These are phyloP conservation scores for Anastatica hierochuntica DNA, from an alignment of 345 rosid species.

Conservation along the genomic window DNA sequence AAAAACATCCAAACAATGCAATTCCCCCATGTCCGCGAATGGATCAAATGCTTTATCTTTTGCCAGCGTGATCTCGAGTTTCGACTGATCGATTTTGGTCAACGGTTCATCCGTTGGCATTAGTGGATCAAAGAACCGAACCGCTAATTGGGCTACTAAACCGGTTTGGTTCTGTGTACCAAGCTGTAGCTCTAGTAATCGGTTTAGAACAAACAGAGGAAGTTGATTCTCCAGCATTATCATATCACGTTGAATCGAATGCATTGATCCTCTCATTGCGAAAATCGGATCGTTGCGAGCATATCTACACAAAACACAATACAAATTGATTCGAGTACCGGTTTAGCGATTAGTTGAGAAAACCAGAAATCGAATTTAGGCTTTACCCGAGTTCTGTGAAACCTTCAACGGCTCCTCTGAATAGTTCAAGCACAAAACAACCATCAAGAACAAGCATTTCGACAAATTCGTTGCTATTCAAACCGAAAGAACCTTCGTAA, in stretches of 20 bases:
- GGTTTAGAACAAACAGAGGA: slow-evolving; percentile 63
- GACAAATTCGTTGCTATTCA: slow-evolving; percentile 60
- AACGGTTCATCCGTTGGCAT: slow-evolving; percentile 86
- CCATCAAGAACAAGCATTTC: slow-evolving; percentile 90
- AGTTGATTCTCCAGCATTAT: slow-evolving; percentile 81
- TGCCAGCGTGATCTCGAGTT: slow-evolving; percentile 35
- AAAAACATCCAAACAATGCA: slow-evolving; percentile 77
- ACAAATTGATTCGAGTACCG: too few relatives aligned
- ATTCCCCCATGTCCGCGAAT: slow-evolving; percentile 46
- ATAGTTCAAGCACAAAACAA: slow-evolving; percentile 70
- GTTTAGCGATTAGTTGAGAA: neutral
- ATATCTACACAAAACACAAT: slow-evolving; percentile 30
- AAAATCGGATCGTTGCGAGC: slow-evolving; percentile 71
- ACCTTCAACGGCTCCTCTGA: slow-evolving; percentile 66
- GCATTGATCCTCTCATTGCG: slow-evolving; percentile 84
- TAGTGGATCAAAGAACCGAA: slow-evolving; percentile 71
- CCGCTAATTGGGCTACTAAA: slow-evolving; percentile 47
- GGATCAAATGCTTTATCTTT: slow-evolving; percentile 50
- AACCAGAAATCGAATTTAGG: too few relatives aligned
- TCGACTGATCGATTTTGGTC: slow-evolving; percentile 43
- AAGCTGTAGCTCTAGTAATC: slow-evolving; percentile 54
- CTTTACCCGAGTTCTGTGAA: slow-evolving; percentile 43
- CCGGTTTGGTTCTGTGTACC: slow-evolving; percentile 52
- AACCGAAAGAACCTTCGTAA: slow-evolving; percentile 47
- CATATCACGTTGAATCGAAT: slow-evolving; percentile 82